Percentiles rank a stretch among this genome's conserved stretches.
phyloP scores from a whole-genome alignment of 2,329 filamentous ascomycete species.

The Chaetomium sp. region DNA sequence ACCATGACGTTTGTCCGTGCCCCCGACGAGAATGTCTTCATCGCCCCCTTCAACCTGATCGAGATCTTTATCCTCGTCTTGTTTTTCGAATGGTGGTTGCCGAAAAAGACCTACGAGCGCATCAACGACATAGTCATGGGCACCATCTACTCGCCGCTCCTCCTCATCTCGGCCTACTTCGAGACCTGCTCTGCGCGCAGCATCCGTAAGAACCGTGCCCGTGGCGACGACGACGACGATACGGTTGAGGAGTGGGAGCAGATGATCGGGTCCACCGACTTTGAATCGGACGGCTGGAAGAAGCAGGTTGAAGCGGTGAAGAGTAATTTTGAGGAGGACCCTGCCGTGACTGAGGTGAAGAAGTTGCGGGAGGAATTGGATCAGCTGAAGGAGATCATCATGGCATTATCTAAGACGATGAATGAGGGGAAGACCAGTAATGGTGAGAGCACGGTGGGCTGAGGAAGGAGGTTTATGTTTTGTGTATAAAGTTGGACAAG shows the following conservation, averaged over 20 bases:
- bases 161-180: conserved; percentile 68
- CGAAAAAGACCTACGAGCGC: conserved; percentile 62
- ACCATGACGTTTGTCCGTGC: conserved; percentile 96
- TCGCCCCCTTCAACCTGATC: conserved; percentile 89
- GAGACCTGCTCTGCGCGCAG: conserved; percentile 60
- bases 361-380: conserved; percentile 53
- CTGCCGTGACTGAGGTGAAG: conserved; percentile 62
- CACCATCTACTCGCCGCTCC: conserved; percentile 73
- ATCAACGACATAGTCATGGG: conserved; percentile 89
- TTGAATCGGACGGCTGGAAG: conserved; percentile 78
- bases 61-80: conserved; percentile 74
- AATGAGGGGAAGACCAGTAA: neutral
- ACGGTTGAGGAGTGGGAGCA: conserved; percentile 91
- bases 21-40: conserved; percentile 97
- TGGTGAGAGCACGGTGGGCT: neutral
- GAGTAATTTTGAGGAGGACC: conserved; percentile 76
- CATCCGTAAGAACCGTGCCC: conserved; percentile 65
- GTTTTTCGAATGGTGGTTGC: conserved; percentile 94
- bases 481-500: too few relatives aligned
- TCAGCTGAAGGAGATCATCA: conserved; percentile 47
- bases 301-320: conserved; percentile 70
- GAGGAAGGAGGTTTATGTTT: neutral
- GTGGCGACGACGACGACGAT: conserved; percentile 87
- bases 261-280: conserved; percentile 62
- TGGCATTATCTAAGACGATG: conserved; percentile 23